phyloP scores from a whole-genome alignment of 2,329 filamentous ascomycete species.

The Pseudogymnoascus sp. region DNA sequence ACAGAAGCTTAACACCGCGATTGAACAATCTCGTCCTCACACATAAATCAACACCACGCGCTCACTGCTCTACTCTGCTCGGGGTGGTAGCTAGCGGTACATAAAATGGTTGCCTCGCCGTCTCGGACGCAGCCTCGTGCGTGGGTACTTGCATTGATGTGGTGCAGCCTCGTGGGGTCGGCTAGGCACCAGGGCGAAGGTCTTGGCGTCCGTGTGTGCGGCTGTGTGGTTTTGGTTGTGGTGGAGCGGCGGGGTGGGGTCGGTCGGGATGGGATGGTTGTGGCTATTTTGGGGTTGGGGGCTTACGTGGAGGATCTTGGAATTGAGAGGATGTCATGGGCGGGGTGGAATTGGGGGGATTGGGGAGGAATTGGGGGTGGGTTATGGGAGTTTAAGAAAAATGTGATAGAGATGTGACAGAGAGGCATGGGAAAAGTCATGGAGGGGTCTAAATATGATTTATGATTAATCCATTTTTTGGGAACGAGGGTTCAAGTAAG shows the following conservation, averaged over 20 bases:
- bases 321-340: background rate
- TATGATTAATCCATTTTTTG: background rate
- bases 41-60: no score
- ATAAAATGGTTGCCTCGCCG: background rate
- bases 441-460: background rate
- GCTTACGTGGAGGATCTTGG: no score
- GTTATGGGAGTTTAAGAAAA: background rate
- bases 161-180: background rate
- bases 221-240: background rate
- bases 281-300: background rate
- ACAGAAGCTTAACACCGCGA: no score
- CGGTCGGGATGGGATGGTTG: background rate
- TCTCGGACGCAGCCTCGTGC: background rate
- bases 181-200: background rate
- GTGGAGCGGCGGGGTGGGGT: background rate
- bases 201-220: background rate
- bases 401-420: background rate
- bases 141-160: no score
- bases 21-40: no score
- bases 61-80: background rate
- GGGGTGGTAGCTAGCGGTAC: background rate
- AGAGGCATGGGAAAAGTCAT: background rate
- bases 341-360: background rate
- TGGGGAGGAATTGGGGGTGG: background rate
- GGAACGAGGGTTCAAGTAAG: background rate